Conservation (phyloP, 495 filamentous ascomycete genomes). For the Daldinia bambusicola region DNA sequence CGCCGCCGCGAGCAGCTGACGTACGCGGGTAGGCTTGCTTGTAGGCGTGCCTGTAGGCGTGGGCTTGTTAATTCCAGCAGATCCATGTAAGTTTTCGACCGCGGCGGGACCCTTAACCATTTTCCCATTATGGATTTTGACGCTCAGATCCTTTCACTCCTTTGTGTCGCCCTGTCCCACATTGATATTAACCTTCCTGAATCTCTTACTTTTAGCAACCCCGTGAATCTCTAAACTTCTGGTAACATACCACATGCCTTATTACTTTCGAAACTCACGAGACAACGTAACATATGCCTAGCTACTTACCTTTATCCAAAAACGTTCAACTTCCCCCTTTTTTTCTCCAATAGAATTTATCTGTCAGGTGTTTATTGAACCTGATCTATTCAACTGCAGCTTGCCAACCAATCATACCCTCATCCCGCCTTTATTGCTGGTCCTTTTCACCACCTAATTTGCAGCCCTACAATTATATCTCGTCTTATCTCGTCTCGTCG, state of each 20-base stretch:
- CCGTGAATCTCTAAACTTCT: slow-evolving; percentile 22
- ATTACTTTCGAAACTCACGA: background rate
- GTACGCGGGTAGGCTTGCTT: slow-evolving; percentile 4
- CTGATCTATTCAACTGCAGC: slow-evolving; percentile 5
- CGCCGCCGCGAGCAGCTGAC: slow-evolving; percentile 18
- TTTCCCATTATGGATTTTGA: slow-evolving; percentile 31
- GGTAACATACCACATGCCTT: slow-evolving; percentile 11
- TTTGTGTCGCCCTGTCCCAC: slow-evolving; percentile 37
- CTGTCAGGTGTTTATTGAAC: background rate
- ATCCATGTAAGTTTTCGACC: slow-evolving; percentile 8
- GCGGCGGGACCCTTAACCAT: slow-evolving; percentile 22
- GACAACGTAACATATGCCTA: slow-evolving; percentile 16
- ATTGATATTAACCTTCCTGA: slow-evolving; percentile 38
- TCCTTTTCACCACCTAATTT: slow-evolving; percentile 14
- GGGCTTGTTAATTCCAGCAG: slow-evolving; percentile 17
- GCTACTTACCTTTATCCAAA: slow-evolving; percentile 4
- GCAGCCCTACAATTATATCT: slow-evolving; percentile 1
- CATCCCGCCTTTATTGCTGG: slow-evolving; percentile 27
- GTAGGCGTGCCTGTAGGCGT: slow-evolving; percentile 14
- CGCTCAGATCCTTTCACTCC: slow-evolving; percentile 30
- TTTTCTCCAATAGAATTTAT: background rate
- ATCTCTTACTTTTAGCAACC: slow-evolving; percentile 20
- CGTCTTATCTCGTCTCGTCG: background rate
- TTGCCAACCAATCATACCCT: slow-evolving; percentile 22
- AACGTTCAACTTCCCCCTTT: slow-evolving; percentile 3